A percentile compares a stretch with the other conserved stretches of the same genome.
Conservation (phyloP, 2,329 filamentous ascomycete species). For the Sphaerulina populicola region DNA sequence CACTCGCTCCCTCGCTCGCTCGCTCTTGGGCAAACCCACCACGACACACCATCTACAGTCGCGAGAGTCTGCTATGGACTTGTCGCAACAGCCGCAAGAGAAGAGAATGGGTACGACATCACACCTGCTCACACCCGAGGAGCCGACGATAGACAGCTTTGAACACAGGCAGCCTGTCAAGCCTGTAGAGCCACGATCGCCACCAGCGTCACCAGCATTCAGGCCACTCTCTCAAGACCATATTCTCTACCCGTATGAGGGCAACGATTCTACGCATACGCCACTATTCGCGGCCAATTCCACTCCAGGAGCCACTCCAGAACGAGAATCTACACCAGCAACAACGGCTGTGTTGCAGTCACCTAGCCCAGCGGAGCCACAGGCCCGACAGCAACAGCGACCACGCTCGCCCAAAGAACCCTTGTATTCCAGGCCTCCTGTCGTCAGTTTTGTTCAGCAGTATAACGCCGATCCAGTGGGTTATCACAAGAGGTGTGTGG, state of each 20-base stretch:
- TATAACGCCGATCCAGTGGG: slow-evolving; percentile 9
- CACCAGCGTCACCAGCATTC: slow-evolving; percentile 21
- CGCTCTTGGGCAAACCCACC: neutral
- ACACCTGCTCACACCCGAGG: slow-evolving; percentile 21
- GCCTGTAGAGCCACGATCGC: slow-evolving; percentile 14
- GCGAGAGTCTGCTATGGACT: slow-evolving; percentile 14
- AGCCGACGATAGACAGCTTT: slow-evolving; percentile 20
- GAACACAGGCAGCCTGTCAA: slow-evolving; percentile 4
- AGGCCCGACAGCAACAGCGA: neutral
- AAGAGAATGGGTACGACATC: slow-evolving; percentile 10
- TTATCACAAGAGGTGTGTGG: slow-evolving; percentile 14
- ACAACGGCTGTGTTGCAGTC: neutral
- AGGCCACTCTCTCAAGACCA: slow-evolving; percentile 16
- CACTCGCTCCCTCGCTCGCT: too few relatives aligned
- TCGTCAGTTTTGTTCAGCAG: slow-evolving; percentile 2
- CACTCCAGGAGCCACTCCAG: slow-evolving; percentile 5
- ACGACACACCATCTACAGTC: neutral
- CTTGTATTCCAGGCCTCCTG: neutral
- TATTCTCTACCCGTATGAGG: slow-evolving; percentile 18
- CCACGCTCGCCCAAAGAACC: too few relatives aligned
- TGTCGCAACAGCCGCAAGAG: slow-evolving; percentile 13
- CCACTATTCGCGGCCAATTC: slow-evolving; percentile 12
- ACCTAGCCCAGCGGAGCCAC: neutral
- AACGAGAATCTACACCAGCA: neutral
- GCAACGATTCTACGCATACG: slow-evolving; percentile 1